phyloP scores from a whole-genome alignment of 148 eudicot genomes.

The Cornus florida region DNA sequence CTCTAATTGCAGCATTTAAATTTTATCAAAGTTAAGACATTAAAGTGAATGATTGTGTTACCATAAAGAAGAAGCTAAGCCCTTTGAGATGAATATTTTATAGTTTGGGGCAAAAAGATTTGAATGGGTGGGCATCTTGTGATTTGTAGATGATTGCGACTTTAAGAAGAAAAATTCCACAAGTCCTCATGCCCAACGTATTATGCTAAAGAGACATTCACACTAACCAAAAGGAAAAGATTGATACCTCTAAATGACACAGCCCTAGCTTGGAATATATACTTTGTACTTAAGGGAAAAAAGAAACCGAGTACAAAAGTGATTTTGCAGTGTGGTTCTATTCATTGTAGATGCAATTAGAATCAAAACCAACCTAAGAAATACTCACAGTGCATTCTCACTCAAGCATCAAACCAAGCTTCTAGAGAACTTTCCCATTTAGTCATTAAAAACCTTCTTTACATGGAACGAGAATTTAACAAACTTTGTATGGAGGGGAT shows the following conservation, averaged over 20 bases:
- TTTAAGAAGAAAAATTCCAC: constrained; percentile 16
- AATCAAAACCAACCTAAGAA: constrained; percentile 8
- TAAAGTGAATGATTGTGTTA: not conserved
- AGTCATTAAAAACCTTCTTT: constrained; percentile 13
- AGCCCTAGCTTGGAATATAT: constrained; percentile 16
- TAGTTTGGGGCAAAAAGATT: constrained; percentile 18
- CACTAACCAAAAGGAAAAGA: constrained; percentile 32
- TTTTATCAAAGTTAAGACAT: not conserved
- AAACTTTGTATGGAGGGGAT: constrained; percentile 2
- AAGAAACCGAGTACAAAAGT: constrained; percentile 9
- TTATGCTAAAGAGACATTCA: constrained; percentile 38
- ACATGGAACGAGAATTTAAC: constrained; percentile 5
- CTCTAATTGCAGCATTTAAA: constrained; percentile 5
- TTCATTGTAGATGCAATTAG: constrained; percentile 13
- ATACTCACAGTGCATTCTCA: not conserved
- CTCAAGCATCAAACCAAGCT: not conserved
- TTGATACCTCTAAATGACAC: constrained; percentile 20
- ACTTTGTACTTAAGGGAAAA: constrained; percentile 17
- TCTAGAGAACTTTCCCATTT: constrained; percentile 17
- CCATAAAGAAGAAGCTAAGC: constrained; percentile 16
- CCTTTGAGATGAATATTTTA: not conserved
- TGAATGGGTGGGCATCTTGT: constrained; percentile 42
- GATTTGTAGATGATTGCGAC: constrained; percentile 18
- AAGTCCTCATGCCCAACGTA: constrained; percentile 16
- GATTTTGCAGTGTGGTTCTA: not conserved